Percentiles rank a stretch among this genome's conserved stretches.
phyloP scores from a whole-genome alignment of 805 yeast genomes.

The Pichia paraexigua region DNA sequence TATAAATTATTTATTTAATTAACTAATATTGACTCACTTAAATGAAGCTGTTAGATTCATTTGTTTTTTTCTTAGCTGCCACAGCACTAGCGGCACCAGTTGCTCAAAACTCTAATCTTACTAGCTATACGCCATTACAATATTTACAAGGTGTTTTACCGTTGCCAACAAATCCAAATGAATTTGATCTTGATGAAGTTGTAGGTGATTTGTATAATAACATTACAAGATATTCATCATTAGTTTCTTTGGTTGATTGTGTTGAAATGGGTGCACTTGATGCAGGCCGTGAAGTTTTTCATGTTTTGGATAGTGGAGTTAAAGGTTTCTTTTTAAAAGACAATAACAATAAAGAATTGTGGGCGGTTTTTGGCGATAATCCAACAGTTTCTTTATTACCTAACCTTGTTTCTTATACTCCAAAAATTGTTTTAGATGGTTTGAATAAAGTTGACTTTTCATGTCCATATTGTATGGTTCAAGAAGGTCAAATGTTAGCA shows the following conservation, averaged over 20 bases:
- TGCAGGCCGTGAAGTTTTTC: slow-evolving; percentile 1
- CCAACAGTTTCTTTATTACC: neutral
- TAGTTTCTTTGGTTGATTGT: neutral
- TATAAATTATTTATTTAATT: too few species aligned
- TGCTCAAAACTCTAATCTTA: neutral
- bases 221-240: neutral
- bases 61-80: neutral
- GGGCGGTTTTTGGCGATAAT: slow-evolving; percentile 2
- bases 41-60: neutral
- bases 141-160: neutral
- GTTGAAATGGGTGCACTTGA: neutral
- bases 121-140: neutral
- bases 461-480: neutral
- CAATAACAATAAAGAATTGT: neutral
- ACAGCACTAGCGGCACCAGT: neutral
- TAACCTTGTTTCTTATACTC: neutral
- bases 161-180: neutral
- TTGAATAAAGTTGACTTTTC: neutral
- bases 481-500: slow-evolving; percentile 1
- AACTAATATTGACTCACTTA: neutral
- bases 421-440: neutral
- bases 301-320: neutral
- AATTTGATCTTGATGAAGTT: neutral
- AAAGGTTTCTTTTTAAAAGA: slow-evolving; percentile 1
- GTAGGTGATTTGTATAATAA: neutral